Evolutionary conservation across 2,329 filamentous ascomycete species (phyloP).

Genomic region (Ophiocordyceps camponoti-leonardi): DNA sequence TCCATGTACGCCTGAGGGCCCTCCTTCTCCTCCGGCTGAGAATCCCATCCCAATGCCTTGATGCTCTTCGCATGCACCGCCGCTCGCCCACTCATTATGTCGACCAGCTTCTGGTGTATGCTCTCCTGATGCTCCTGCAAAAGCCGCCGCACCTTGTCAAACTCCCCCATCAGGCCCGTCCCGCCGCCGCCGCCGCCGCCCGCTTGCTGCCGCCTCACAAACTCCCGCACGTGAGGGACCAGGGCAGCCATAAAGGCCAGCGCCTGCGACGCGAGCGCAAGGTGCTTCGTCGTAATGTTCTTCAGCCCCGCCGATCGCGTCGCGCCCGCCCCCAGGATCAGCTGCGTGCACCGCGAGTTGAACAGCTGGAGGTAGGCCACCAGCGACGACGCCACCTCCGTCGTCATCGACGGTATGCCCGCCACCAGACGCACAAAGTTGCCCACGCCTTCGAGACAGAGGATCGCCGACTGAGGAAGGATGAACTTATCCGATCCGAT

Average conservation of each 20-base stretch:
- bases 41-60: conserved; percentile 60
- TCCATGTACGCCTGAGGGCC: conserved; percentile 62
- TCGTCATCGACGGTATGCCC: conserved; percentile 75
- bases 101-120: conserved; percentile 83
- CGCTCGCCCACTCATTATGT: conserved; percentile 75
- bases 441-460: conserved; percentile 67
- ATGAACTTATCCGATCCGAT: conserved; percentile 78
- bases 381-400: conserved; percentile 63
- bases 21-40: conserved; percentile 9
- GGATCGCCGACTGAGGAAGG: conserved; percentile 65
- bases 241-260: conserved; percentile 75
- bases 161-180: conserved; percentile 57
- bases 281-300: conserved; percentile 91
- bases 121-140: conserved; percentile 80
- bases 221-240: conserved; percentile 81
- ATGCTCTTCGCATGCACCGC: conserved; percentile 57
- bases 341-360: conserved; percentile 89
- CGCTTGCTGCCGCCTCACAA: conserved; percentile 64
- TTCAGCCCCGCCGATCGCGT: conserved; percentile 77
- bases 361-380: conserved; percentile 82
- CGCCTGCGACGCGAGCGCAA: conserved; percentile 80
- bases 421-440: conserved; percentile 69
- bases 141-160: conserved; percentile 70
- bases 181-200: conserved; percentile 31
- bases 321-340: conserved; percentile 88